phyloP scores from a whole-genome alignment of 2,329 filamentous ascomycete genomes.

The Hypocreales sp. region DNA sequence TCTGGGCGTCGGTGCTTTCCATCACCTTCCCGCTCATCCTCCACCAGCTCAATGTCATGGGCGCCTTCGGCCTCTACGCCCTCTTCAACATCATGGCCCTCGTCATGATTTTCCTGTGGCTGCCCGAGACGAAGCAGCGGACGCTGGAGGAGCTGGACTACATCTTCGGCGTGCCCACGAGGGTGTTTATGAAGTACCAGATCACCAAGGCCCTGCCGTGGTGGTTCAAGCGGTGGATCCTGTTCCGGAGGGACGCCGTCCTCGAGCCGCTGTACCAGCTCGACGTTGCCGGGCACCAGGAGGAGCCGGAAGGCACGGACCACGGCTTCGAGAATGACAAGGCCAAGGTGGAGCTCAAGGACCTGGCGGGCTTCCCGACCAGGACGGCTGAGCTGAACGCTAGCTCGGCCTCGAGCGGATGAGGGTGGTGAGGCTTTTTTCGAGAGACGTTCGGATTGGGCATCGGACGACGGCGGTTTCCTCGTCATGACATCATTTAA shows the following conservation, averaged over 20 bases:
- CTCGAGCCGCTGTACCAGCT: conserved; percentile 27
- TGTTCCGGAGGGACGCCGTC: conserved; percentile 27
- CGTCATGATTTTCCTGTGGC: conserved; percentile 37
- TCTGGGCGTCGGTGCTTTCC: conserved; percentile 43
- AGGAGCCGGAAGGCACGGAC: conserved; percentile 11
- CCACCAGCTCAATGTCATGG: conserved; percentile 23
- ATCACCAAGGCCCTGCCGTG: conserved; percentile 39
- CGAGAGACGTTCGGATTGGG: too few species aligned
- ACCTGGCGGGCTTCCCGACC: conserved; percentile 15
- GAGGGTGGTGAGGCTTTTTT: too few species aligned
- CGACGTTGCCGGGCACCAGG: conserved; percentile 17
- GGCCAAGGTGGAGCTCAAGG: conserved; percentile 22
- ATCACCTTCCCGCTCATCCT: conserved; percentile 48
- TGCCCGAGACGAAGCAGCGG: conserved; percentile 44
- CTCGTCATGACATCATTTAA: too few species aligned
- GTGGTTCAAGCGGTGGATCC: conserved; percentile 42
- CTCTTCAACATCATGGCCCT: conserved; percentile 39
- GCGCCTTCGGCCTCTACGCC: conserved; percentile 39
- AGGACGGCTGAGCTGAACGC: too few species aligned
- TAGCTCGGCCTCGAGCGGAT: too few species aligned
- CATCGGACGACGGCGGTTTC: too few species aligned
- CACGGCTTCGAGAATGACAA: conserved; percentile 20
- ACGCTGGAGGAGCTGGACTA: conserved; percentile 42
- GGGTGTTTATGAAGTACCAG: conserved; percentile 41
- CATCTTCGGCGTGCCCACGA: conserved; percentile 43